A percentile compares a stretch with the other conserved stretches of the same genome.
Conservation (phyloP, 306 rosid species). For the Adenanthera pavonina region DNA sequence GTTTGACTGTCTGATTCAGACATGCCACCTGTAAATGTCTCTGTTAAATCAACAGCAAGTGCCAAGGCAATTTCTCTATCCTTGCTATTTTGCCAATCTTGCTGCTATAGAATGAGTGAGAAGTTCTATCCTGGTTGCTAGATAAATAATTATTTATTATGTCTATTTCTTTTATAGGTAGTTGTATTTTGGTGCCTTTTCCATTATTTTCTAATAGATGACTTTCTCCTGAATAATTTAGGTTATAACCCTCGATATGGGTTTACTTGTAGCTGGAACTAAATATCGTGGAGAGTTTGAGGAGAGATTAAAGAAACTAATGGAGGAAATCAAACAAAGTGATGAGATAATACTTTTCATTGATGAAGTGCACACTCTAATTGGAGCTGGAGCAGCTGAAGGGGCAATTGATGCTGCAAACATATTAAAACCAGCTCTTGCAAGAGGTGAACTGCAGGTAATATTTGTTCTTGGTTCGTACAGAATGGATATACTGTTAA, state of each 20-base stretch:
- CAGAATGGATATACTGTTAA: constrained; percentile 9
- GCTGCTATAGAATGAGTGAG: constrained; percentile 1
- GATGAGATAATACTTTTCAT: constrained; percentile 96
- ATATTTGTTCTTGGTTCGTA: constrained; percentile 6
- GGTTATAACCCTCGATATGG: constrained; percentile 99
- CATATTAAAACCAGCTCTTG: constrained; percentile 95
- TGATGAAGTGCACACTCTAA: constrained; percentile 97
- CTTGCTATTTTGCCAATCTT: constrained; percentile 11
- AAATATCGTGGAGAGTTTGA: constrained; percentile 99
- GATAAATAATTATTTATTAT: neutral
- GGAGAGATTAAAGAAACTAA: constrained; percentile 95
- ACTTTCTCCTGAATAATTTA: constrained; percentile 44
- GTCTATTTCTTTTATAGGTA: neutral
- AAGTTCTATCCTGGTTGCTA: constrained; percentile 8
- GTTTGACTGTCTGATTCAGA: constrained; percentile 23
- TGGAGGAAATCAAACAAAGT: constrained; percentile 99
- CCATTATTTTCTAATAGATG: constrained; percentile 35
- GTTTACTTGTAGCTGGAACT: constrained; percentile 98
- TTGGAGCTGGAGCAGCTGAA: constrained; percentile 99
- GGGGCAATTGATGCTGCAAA: constrained; percentile 99
- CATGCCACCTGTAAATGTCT: constrained; percentile 5
- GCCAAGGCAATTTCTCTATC: constrained; percentile 12
- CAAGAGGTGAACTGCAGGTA: constrained; percentile 99
- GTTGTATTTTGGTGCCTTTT: constrained; percentile 11
- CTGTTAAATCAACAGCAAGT: neutral